Evolutionary conservation across 805 yeast genomes (phyloP).

Genomic region (Yueomyces sinensis): DNA sequence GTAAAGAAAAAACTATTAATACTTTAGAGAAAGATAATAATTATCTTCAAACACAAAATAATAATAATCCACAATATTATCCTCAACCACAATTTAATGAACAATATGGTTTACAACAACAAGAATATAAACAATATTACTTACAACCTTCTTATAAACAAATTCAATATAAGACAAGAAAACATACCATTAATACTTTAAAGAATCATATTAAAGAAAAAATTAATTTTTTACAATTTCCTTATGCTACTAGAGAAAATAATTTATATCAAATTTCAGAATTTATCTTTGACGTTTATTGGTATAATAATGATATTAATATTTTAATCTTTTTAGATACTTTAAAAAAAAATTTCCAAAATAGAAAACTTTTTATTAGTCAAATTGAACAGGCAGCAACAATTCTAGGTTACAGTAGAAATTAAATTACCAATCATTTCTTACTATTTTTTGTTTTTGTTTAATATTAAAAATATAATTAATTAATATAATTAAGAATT

Average conservation of each 20-base stretch:
- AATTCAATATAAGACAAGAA: neutral
- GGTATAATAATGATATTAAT: conserved; percentile 20
- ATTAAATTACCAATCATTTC: neutral
- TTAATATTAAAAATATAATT: neutral
- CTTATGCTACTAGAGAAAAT: conserved; percentile 23
- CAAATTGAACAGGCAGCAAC: conserved; percentile 19
- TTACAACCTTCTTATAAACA: neutral
- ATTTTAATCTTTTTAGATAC: conserved; percentile 11
- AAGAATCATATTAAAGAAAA: conserved; percentile 20
- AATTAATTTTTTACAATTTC: conserved; percentile 23
- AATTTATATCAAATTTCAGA: conserved; percentile 22
- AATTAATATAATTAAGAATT: too few species aligned
- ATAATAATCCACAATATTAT: neutral
- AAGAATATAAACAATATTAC: neutral
- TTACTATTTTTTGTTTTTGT: neutral
- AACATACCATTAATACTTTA: conserved; percentile 10
- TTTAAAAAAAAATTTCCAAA: conserved; percentile 10
- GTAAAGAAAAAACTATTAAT: neutral
- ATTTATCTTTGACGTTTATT: conserved; percentile 26
- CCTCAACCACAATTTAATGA: neutral
- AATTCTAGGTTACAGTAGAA: conserved; percentile 14
- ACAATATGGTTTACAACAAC: neutral
- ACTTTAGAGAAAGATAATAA: neutral
- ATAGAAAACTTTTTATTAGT: conserved; percentile 13
- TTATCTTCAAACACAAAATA: too few species aligned